Evolutionary conservation across 2,329 filamentous ascomycete species (phyloP), one percentile per base, ranked within the genome.

Genomic region (Claviceps africana): DNA sequence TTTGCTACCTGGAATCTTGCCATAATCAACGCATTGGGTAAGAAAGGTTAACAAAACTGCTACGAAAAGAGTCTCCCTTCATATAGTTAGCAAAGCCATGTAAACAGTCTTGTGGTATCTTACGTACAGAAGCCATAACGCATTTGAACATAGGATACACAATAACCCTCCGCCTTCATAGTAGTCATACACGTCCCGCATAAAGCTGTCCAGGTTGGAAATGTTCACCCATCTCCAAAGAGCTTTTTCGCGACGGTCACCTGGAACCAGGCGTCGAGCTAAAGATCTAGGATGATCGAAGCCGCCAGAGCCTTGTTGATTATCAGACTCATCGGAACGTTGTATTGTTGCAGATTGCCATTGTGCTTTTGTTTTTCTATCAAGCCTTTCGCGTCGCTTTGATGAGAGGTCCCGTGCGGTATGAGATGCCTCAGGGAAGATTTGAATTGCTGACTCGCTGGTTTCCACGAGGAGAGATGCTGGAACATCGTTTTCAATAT

Each of bases 141-240:
- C 66, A 52, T 86, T 79, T 53, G 82, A 80, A 42, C 91, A 75
- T 11, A 93, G 63, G 51, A 95, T 95, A 53, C 87, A 94, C 78
- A 83, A 89, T 39, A 95, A 81, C 0, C 90, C 90, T 56, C 88
- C 85, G 2, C 85, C 85, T 50, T 85, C 73, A 62, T 86, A 95
- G 67, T 95, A 96, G 57, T 85, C 77, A 64, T 96, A 96, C 3
- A 95, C 87, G 56, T 81, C 85, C 52, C 81, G 78, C 62, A 95
- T 81, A 64, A 95, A 96, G 60, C 82, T 84, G 67, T 96, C 90
- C 51, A 96, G 73, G 62, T 95, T 93, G 39, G 86, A 81, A 53
- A 93, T 87, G 62, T 95, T 95, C 51, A 87, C 87, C 86, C 90
- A 96, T 67, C 87, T 79, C 84, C 88, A 96, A 72, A 95, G 80